Conservation (phyloP, 441 rosid genomes). For the Aquilaria agallochum region DNA sequence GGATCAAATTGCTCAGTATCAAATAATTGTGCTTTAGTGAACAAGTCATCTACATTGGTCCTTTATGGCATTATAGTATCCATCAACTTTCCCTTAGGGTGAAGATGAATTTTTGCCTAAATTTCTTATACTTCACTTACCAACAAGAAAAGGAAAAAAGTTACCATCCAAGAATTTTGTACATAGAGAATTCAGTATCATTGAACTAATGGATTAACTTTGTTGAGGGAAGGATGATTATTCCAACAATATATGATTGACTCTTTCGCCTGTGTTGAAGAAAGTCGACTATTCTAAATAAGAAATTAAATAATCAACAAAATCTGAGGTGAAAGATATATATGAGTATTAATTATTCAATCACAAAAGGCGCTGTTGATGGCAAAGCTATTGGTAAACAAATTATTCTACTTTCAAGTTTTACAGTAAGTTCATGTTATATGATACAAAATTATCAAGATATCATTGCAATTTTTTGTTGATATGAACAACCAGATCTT, state of each 20-base stretch:
- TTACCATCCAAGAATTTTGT: neutral
- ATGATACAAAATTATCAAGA: neutral
- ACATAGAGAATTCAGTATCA: neutral
- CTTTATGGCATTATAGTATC: neutral
- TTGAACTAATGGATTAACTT: neutral
- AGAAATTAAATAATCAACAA: neutral
- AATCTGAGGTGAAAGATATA: neutral
- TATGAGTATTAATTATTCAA: neutral
- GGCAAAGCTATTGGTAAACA: neutral
- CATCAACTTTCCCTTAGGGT: neutral
- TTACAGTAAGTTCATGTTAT: neutral
- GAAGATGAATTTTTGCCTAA: neutral
- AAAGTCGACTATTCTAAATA: no score
- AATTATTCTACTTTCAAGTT: neutral
- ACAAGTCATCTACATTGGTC: neutral
- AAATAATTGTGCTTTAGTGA: no score
- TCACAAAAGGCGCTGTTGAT: neutral
- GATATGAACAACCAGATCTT: neutral
- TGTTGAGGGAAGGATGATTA: neutral
- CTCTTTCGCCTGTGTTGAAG: neutral
- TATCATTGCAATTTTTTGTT: neutral
- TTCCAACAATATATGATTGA: neutral
- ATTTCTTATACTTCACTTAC: no score
- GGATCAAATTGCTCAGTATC: no score
- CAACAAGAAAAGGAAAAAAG: neutral